Conservation (phyloP, 805 yeast species). For the Metschnikowia rubicola region DNA sequence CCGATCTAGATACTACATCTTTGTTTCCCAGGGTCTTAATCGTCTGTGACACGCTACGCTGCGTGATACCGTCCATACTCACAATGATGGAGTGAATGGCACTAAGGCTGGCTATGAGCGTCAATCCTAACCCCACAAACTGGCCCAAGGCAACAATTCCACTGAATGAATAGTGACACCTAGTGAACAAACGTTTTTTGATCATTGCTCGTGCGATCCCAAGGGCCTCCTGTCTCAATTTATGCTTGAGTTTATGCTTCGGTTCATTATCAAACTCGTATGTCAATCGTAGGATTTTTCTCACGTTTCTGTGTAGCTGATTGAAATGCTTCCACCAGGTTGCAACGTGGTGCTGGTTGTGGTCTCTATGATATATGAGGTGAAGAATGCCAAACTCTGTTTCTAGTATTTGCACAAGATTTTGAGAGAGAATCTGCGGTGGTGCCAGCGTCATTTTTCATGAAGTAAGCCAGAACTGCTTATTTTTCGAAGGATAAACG, state of each 20-base stretch:
- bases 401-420: slow-evolving; percentile 5
- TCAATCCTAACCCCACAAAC: slow-evolving; percentile 69
- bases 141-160: slow-evolving; percentile 72
- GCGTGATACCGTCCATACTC: slow-evolving; percentile 1
- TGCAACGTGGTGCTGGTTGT: slow-evolving; percentile 71
- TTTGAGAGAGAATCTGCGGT: slow-evolving; percentile 1
- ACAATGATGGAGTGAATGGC: slow-evolving; percentile 32
- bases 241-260: slow-evolving; percentile 12
- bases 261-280: slow-evolving; percentile 21
- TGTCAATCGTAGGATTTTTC: slow-evolving; percentile 35
- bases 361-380: slow-evolving; percentile 64
- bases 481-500: too few species aligned
- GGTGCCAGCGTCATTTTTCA: background rate
- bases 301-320: slow-evolving; percentile 54
- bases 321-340: slow-evolving; percentile 75
- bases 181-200: slow-evolving; percentile 36
- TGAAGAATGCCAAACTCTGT: slow-evolving; percentile 60
- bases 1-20: background rate
- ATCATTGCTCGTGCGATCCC: slow-evolving; percentile 27
- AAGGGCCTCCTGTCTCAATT: slow-evolving; percentile 13
- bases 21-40: too few species aligned
- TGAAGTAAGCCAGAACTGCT: background rate
- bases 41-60: too few species aligned
- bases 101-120: slow-evolving; percentile 56
- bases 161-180: slow-evolving; percentile 59